phyloP scores from a whole-genome alignment of 768 basidiomycete species.

The Asterophora parasitica region DNA sequence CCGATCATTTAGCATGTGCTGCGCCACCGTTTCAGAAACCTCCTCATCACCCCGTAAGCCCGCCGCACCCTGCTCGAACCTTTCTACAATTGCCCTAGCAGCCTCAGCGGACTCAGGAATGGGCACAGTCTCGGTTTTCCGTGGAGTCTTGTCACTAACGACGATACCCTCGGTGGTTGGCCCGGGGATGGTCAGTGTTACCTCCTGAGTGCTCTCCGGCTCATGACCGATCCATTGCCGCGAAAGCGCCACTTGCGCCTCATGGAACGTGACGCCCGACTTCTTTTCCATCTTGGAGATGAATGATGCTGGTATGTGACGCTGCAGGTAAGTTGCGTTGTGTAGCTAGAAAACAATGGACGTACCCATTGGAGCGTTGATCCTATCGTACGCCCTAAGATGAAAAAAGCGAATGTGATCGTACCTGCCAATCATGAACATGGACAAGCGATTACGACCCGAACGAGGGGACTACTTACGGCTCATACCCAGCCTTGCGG shows the following conservation, averaged over 20 bases:
- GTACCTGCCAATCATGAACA: too few relatives aligned
- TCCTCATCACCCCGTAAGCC: conserved; percentile 50
- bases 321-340: neutral
- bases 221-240: conserved; percentile 66
- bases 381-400: conserved; percentile 85
- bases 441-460: neutral
- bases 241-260: conserved; percentile 84
- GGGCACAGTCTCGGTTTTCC: conserved; percentile 55
- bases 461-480: conserved; percentile 40
- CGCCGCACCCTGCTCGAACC: conserved; percentile 66
- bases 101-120: conserved; percentile 65
- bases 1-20: conserved; percentile 68
- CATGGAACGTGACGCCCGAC: conserved; percentile 75
- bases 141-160: conserved; percentile 43
- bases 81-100: conserved; percentile 27
- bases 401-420: conserved; percentile 93
- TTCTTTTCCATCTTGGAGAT: conserved; percentile 68
- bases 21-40: conserved; percentile 74
- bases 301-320: conserved; percentile 25
- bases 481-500: conserved; percentile 70
- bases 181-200: conserved; percentile 53
- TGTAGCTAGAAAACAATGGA: neutral
- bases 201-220: conserved; percentile 38
- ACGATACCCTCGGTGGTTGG: conserved; percentile 46
- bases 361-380: conserved; percentile 70